These are phyloP conservation scores for Mucor racemosus DNA, from an alignment of 371 early-diverging fungal genomes.

Conservation along the genomic window DNA sequence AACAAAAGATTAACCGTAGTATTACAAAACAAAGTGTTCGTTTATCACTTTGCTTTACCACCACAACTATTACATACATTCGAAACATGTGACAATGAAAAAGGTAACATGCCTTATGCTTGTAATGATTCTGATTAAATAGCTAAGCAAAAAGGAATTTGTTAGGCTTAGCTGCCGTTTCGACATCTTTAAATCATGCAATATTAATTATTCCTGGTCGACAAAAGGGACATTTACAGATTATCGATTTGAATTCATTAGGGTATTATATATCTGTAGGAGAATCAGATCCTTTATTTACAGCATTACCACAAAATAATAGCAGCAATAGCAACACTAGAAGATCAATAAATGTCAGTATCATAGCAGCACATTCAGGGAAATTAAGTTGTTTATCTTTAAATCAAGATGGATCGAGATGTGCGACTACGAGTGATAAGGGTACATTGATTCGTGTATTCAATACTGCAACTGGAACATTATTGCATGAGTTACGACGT, in stretches of 20 bases:
- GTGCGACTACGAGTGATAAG: conserved; percentile 85
- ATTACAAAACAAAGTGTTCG: conserved; percentile 78
- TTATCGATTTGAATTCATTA: conserved; percentile 77
- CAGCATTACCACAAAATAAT: conserved; percentile 14
- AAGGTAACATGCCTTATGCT: conserved; percentile 52
- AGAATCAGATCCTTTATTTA: conserved; percentile 15
- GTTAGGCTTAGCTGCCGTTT: conserved; percentile 68
- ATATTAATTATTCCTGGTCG: conserved; percentile 79
- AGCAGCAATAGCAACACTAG: conserved; percentile 12
- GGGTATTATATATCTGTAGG: conserved; percentile 37
- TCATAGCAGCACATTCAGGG: conserved; percentile 87
- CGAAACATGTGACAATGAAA: conserved; percentile 85
- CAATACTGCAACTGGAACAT: conserved; percentile 73
- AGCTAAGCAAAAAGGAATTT: background rate
- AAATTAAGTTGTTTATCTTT: conserved; percentile 78
- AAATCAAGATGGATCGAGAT: conserved; percentile 75
- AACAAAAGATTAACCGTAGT: conserved; percentile 76
- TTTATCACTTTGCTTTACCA: conserved; percentile 77
- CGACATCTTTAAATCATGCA: conserved; percentile 62
- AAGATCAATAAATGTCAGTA: conserved; percentile 67
- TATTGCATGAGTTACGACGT: conserved; percentile 86
- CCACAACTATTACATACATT: conserved; percentile 81
- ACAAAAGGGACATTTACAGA: conserved; percentile 86
- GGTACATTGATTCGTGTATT: conserved; percentile 94
- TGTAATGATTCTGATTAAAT: background rate